Base-by-base conservation (phyloP, 495 filamentous ascomycete genomes). In the Collariella sp. region DNA sequence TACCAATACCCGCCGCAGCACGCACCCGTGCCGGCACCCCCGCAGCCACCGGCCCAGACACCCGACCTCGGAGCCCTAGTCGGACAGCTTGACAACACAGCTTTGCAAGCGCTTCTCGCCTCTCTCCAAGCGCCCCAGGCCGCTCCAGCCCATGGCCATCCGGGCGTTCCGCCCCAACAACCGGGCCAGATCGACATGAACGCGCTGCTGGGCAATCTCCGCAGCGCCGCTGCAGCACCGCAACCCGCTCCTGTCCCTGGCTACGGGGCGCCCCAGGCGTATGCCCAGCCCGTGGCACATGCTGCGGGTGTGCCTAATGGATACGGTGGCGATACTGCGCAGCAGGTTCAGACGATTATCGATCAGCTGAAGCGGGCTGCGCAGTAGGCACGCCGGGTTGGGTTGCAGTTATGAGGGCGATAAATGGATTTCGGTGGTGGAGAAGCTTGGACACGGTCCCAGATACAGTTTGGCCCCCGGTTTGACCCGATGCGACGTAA, bases 101-200 rank as follows among this genome's bases (percentile, higher is more conserved):
- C 82, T 7, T 72, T 96, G 3, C 84, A 89, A 61, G 83, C 82
- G 26, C 79, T 95, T 16, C 62, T 96, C 16, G 80, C 81, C 3
- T 79, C 80, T 7, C 71, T 87, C 38, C 74, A 79, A 18, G 67
- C 73, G n/a, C 76, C 75, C 72, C 59, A 70, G 67, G 51, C 43
- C 42, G 18, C 31, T 16, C 42, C 51, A 13, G n/a, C 51, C n/a
- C 22, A 16, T 13, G 23, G 20, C 5, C 31, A 45, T 18, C 22
- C 26, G 4, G 43, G 42, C 1, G 57, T 68, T 87, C 43, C 24
- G 68, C 50, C 73, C 65, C 12, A 65, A 69, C 46, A 54, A 44
- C 39, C 58, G 60, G 9, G 41, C 54, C 50, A 64, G 46, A 55
- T 66, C 9, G 68, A 71, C 24, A 52, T 70, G 11, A 60, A 68